Percentiles rank a stretch among this genome's conserved stretches.
These are phyloP conservation scores for Mitragyna speciosa DNA, from an alignment of 257 asterid species.

Conservation along the genomic window DNA sequence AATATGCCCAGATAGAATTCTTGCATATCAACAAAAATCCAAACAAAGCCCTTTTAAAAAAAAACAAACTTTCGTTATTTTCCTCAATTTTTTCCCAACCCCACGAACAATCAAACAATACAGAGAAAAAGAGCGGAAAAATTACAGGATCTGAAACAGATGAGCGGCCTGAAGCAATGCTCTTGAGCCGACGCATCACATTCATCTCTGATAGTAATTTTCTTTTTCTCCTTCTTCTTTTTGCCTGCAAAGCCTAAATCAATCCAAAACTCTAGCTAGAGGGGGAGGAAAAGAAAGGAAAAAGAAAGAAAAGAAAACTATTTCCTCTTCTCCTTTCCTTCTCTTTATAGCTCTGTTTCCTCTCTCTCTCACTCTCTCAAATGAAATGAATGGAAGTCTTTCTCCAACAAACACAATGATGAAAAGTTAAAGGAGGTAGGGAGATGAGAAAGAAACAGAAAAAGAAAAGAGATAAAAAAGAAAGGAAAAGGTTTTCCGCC, in stretches of 20 bases:
- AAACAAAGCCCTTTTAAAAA: slow-evolving; percentile 7
- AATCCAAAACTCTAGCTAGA: slow-evolving; percentile 4
- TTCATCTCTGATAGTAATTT: slow-evolving; percentile 49
- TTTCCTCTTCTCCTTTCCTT: not conserved
- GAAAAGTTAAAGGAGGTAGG: not conserved
- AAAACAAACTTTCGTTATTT: not conserved
- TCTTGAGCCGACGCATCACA: slow-evolving; percentile 95
- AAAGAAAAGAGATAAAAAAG: not conserved
- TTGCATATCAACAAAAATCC: not conserved
- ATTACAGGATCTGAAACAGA: slow-evolving; percentile 94
- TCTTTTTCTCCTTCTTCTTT: not conserved
- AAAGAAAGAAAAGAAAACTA: not conserved
- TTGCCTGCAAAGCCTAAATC: not conserved
- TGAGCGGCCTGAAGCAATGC: slow-evolving; percentile 95
- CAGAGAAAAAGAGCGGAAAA: slow-evolving; percentile 18
- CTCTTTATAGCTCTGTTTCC: not conserved
- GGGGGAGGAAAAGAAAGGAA: not conserved
- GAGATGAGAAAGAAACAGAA: not conserved
- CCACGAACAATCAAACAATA: not conserved
- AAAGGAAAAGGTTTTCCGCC: slow-evolving; percentile 4
- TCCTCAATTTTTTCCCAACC: not conserved
- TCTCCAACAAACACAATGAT: slow-evolving; percentile 12
- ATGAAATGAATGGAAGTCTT: slow-evolving; percentile 5
- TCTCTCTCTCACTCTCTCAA: slow-evolving; percentile 5
- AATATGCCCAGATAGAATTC: not conserved